Evolutionary conservation across 164 flowering plant species (phyloP).

Genomic region (Nymphaea colorata): DNA sequence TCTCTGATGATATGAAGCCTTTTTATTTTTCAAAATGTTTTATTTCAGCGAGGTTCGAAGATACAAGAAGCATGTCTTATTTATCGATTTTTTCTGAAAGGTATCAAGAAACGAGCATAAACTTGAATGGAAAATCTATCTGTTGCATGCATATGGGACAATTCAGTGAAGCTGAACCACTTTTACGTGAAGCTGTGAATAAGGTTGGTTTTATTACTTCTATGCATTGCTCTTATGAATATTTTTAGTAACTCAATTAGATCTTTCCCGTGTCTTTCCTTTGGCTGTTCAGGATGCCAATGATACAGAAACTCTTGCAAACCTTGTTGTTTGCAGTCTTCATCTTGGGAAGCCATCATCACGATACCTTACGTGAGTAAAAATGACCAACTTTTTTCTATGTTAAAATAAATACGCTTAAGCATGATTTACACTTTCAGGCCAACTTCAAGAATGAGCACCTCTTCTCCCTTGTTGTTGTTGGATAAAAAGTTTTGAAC

Average conservation of each 20-base stretch:
- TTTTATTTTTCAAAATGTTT: not conserved
- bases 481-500: no score
- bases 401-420: no score
- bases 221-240: not conserved
- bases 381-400: no score
- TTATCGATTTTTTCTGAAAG: slow-evolving; percentile 93
- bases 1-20: no score
- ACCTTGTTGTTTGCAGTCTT: slow-evolving; percentile 82
- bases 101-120: slow-evolving; percentile 63
- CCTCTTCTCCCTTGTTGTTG: no score
- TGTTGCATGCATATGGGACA: slow-evolving; percentile 96
- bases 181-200: slow-evolving; percentile 84
- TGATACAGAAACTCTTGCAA: slow-evolving; percentile 91
- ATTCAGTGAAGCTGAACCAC: slow-evolving; percentile 83
- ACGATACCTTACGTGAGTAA: slow-evolving; percentile 62
- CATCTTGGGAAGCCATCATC: slow-evolving; percentile 82
- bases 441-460: no score
- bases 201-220: slow-evolving; percentile 38
- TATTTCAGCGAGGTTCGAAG: slow-evolving; percentile 91
- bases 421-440: no score
- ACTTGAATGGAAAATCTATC: slow-evolving; percentile 90
- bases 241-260: not conserved
- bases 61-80: slow-evolving; percentile 96
- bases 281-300: slow-evolving; percentile 75
- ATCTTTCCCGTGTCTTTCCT: not conserved